A percentile compares a stretch with the other conserved stretches of the same genome.
Evolutionary conservation across 371 early-diverging fungal genomes (phyloP).

Genomic region (Mortierella sp.): DNA sequence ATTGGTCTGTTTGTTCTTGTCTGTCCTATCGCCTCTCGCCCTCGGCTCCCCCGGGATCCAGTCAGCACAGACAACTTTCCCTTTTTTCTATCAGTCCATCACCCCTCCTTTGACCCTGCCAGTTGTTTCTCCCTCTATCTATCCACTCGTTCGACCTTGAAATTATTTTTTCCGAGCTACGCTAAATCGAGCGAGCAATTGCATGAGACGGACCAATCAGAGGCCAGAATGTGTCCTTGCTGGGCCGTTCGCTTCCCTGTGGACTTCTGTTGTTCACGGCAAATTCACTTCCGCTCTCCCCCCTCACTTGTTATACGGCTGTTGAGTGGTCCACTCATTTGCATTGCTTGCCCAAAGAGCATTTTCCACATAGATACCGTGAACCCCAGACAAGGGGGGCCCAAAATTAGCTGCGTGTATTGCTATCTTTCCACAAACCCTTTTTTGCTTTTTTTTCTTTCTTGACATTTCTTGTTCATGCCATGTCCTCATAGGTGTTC

Average conservation of each 20-base stretch:
- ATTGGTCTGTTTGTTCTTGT: background rate
- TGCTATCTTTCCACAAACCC: background rate
- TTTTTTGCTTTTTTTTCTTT: too few relatives aligned
- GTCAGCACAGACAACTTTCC: background rate
- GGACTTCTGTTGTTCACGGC: background rate
- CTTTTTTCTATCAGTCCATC: background rate
- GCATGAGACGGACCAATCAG: slow-evolving; percentile 1
- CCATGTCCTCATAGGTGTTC: background rate
- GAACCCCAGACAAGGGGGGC: too few relatives aligned
- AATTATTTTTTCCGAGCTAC: background rate
- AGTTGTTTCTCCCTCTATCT: background rate
- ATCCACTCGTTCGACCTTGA: background rate
- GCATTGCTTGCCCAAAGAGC: background rate
- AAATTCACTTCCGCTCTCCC: slow-evolving; percentile 1
- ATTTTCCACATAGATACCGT: background rate
- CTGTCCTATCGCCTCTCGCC: too few relatives aligned
- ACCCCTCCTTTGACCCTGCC: background rate
- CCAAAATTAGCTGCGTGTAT: background rate
- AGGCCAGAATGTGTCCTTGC: background rate
- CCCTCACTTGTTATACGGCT: background rate
- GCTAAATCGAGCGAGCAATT: slow-evolving; percentile 11
- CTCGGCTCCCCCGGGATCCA: too few relatives aligned
- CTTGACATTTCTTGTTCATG: background rate
- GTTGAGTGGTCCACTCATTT: background rate
- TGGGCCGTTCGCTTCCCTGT: background rate